phyloP scores from a whole-genome alignment of 805 yeast genomes.

The Kuraishia piskuri region DNA sequence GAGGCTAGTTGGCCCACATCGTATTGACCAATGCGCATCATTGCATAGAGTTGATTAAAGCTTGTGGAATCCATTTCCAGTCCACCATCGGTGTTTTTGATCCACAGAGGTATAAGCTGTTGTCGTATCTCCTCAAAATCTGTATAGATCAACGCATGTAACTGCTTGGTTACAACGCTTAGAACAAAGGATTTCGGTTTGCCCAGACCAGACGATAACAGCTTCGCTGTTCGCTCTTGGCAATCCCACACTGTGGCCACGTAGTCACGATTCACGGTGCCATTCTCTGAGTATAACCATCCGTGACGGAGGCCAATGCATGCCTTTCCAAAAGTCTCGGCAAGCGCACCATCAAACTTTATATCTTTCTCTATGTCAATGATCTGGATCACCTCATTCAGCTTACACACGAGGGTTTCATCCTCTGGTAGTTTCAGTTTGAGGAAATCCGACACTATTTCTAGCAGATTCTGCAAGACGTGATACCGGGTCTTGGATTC shows the following conservation, averaged over 20 bases:
- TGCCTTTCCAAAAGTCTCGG: not conserved
- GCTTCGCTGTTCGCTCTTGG: not conserved
- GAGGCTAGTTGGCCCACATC: not conserved
- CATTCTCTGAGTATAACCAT: not conserved
- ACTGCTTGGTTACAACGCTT: not conserved
- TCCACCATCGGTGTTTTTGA: not conserved
- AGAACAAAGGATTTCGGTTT: not conserved
- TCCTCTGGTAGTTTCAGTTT: not conserved
- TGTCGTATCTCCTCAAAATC: not conserved
- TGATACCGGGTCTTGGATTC: not conserved
- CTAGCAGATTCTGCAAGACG: not conserved
- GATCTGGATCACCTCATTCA: not conserved
- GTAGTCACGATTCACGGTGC: not conserved
- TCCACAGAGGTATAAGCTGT: not conserved
- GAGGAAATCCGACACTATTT: not conserved
- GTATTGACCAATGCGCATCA: not conserved
- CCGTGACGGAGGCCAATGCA: not conserved
- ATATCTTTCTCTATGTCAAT: not conserved
- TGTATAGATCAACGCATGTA: not conserved
- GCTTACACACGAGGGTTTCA: not conserved
- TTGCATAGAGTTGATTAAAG: not conserved
- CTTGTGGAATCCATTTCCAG: not conserved
- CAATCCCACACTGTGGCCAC: not conserved
- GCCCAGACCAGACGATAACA: not conserved
- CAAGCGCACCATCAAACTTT: not conserved